These are phyloP conservation scores for Hanseniaspora vineae DNA, from an alignment of 805 yeast species.

Conservation along the genomic window DNA sequence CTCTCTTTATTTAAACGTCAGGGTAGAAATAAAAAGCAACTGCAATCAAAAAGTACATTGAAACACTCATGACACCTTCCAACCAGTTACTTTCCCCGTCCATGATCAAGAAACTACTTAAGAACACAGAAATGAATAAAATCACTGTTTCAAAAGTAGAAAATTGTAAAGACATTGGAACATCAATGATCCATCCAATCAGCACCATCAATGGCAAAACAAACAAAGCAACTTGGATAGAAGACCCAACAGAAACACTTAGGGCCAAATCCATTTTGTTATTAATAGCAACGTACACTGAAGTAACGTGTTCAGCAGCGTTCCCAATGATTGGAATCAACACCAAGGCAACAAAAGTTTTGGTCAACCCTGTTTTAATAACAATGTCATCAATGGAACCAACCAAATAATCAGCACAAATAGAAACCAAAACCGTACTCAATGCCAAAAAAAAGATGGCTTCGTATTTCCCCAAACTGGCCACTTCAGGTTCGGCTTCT, in stretches of 20 bases:
- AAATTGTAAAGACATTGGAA: slow-evolving; percentile 87
- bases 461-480: slow-evolving; percentile 34
- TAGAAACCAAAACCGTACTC: slow-evolving; percentile 68
- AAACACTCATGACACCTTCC: slow-evolving; percentile 85
- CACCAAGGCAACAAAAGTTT: slow-evolving; percentile 89
- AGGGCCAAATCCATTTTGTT: slow-evolving; percentile 96
- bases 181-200: slow-evolving; percentile 82
- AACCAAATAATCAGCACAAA: slow-evolving; percentile 88
- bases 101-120: slow-evolving; percentile 72
- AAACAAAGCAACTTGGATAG: slow-evolving; percentile 88
- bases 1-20: slow-evolving; percentile 23
- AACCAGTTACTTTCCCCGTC: slow-evolving; percentile 97
- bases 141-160: slow-evolving; percentile 91
- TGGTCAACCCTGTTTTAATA: slow-evolving; percentile 69
- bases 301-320: slow-evolving; percentile 98
- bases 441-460: slow-evolving; percentile 41
- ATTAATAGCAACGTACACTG: slow-evolving; percentile 86
- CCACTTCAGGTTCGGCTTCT: slow-evolving; percentile 8
- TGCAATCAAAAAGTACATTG: slow-evolving; percentile 78
- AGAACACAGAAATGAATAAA: slow-evolving; percentile 76
- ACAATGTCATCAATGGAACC: slow-evolving; percentile 89
- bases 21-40: slow-evolving; percentile 87
- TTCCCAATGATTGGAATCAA: slow-evolving; percentile 95
- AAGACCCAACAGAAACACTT: slow-evolving; percentile 93
- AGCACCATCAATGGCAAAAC: slow-evolving; percentile 93